These are phyloP conservation scores for Tuber borchii DNA, from an alignment of 495 filamentous ascomycete genomes.

Conservation along the genomic window DNA sequence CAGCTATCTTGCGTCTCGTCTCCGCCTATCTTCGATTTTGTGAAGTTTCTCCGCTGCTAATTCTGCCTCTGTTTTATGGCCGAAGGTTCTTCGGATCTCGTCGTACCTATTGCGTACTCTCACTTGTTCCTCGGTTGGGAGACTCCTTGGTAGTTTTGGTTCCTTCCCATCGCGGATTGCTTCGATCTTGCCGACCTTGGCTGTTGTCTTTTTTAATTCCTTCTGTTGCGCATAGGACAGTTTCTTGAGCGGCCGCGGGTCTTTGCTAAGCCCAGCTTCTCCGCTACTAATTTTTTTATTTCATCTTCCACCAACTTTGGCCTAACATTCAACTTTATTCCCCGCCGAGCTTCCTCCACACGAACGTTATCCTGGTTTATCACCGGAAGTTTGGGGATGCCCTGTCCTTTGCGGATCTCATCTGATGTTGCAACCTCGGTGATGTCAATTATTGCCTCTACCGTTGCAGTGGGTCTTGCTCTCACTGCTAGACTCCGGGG, in stretches of 20 bases:
- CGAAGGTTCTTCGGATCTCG: background rate
- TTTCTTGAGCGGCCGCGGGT: background rate
- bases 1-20: background rate
- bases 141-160: background rate
- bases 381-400: constrained; percentile 43
- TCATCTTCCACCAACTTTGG: background rate
- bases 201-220: background rate
- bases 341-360: background rate
- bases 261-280: background rate
- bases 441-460: constrained; percentile 52
- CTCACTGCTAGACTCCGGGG: constrained; percentile 53
- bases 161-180: background rate
- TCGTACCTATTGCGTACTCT: background rate
- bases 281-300: background rate
- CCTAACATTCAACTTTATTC: background rate
- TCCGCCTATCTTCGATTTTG: background rate
- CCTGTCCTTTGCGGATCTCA: constrained; percentile 40
- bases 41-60: background rate
- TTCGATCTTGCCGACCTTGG: background rate
- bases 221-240: background rate
- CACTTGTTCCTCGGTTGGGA: background rate
- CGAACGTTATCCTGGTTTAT: constrained; percentile 5
- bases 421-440: constrained; percentile 47
- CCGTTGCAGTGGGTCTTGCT: constrained; percentile 50
- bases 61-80: background rate